Evolutionary conservation across 1,284 basidiomycete genomes (phyloP), one percentile per base, ranked within the genome.

Genomic region (Austropuccinia psidii): DNA sequence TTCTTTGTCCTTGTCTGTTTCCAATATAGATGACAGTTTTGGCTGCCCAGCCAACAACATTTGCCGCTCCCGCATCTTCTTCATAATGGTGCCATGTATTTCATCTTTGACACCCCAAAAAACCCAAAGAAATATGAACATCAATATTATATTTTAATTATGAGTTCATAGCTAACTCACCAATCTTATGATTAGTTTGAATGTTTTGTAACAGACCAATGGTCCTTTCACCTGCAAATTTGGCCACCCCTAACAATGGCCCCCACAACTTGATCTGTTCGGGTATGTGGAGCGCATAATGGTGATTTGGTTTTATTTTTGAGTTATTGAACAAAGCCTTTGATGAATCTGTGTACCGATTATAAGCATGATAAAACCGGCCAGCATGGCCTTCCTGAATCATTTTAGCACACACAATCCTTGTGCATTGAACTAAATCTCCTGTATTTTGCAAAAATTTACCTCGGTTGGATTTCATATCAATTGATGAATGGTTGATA

Each of bases 191-290:
- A 27, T 58, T 58, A 11, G 66, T 43, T 8, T 69, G 55, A 24
- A 69, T 54, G 4, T 67, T 67, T 27, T 67, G 54, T 8, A 58
- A 45, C 19, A 57, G 47, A 9, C 49, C 50, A 58, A 55, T 57
- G 15, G 57, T 6, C 33, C 52, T 17, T 39, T 69, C 54, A 6
- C 66, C 35, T 0, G 39, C 0, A 45, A 69, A 58, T 13, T 69
- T 54, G 17, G 52, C 52, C 4, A 55, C 52, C 57, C 31, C 57
- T 35, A 35, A 33, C 4, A 6, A 61, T 11, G 31, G 27, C 19
- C 50, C 50, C 50, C 50, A 54, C 50, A 19, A 9, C 24, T 9
- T 54, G 9, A 54, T 54, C 7, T 61, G 57, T 15, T 61, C 57
- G n/a, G 57, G 57, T 7, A 61, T 61, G 35, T 61, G 57, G 11